phyloP scores from a whole-genome alignment of 495 filamentous ascomycete genomes.

The Aspergillus avenaceus region DNA sequence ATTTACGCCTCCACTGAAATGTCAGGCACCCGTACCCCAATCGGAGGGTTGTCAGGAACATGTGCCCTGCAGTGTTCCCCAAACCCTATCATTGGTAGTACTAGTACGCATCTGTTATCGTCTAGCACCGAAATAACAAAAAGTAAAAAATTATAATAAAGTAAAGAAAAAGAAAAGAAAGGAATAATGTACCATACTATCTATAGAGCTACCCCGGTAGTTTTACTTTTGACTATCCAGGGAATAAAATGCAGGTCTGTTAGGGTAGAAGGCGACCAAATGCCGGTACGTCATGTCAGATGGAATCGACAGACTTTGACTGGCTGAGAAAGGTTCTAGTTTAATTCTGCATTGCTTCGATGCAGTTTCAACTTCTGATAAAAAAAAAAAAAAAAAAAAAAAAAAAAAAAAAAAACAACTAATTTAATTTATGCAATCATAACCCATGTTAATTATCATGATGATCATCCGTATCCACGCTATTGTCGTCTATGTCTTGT shows the following conservation, averaged over 20 bases:
- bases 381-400: too few relatives aligned
- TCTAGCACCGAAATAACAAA: background rate
- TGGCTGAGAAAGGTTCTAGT: background rate
- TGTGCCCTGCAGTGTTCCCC: too few relatives aligned
- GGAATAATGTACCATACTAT: background rate
- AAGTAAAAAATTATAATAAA: background rate
- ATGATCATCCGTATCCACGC: background rate
- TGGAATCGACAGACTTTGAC: background rate
- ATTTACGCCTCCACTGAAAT: background rate
- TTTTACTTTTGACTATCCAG: too few relatives aligned
- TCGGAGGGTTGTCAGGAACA: background rate
- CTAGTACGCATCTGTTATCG: background rate
- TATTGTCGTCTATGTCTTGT: too few relatives aligned
- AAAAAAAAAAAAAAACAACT: too few relatives aligned
- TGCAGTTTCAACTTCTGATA: background rate
- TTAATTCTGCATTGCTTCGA: background rate
- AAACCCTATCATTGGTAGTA: background rate
- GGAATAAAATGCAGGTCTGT: background rate
- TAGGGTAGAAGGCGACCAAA: too few relatives aligned
- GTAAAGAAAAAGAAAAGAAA: too few relatives aligned
- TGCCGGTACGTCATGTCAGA: background rate
- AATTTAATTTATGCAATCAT: background rate
- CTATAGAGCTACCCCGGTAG: background rate
- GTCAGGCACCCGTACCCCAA: background rate
- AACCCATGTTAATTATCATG: background rate